These are phyloP conservation scores for Leccinum ponderosum DNA, from an alignment of 1,284 basidiomycete species.

Conservation along the genomic window DNA sequence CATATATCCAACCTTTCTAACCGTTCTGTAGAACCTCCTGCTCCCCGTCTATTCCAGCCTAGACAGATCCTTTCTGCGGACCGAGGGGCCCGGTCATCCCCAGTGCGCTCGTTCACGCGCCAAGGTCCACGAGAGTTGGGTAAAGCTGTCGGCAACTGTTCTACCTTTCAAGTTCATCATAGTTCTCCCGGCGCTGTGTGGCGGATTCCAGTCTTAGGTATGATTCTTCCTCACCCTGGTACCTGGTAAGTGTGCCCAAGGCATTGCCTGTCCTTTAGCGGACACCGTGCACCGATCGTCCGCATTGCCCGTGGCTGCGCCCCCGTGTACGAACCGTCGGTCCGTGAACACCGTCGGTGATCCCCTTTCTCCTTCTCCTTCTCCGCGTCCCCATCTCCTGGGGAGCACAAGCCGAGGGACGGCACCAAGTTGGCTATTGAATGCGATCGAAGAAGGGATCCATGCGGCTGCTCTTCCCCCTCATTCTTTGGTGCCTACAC, in stretches of 20 bases:
- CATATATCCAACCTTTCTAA: slow-evolving; percentile 17
- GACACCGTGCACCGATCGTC: not conserved
- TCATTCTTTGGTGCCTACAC: not conserved
- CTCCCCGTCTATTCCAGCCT: not conserved
- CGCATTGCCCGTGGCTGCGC: not conserved
- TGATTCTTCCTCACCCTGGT: slow-evolving; percentile 3
- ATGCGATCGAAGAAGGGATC: slow-evolving; percentile 2
- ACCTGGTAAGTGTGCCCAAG: slow-evolving; percentile 10
- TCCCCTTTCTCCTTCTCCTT: not conserved
- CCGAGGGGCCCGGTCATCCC: slow-evolving; percentile 7
- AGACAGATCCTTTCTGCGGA: not conserved
- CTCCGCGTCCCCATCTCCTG: not conserved
- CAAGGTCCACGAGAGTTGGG: not conserved
- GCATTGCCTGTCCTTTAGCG: slow-evolving; percentile 5
- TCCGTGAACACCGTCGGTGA: not conserved
- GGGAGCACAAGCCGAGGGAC: not conserved
- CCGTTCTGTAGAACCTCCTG: not conserved
- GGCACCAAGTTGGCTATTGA: slow-evolving; percentile 8
- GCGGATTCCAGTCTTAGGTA: slow-evolving; percentile 12
- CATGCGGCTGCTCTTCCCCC: not conserved
- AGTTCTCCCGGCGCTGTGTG: slow-evolving; percentile 12
- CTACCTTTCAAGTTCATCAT: not conserved
- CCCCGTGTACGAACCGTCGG: not conserved
- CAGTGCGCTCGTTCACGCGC: not conserved
- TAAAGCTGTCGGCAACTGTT: not conserved